Conservation (phyloP, 768 basidiomycete species). For the Cubamyces sp. region DNA sequence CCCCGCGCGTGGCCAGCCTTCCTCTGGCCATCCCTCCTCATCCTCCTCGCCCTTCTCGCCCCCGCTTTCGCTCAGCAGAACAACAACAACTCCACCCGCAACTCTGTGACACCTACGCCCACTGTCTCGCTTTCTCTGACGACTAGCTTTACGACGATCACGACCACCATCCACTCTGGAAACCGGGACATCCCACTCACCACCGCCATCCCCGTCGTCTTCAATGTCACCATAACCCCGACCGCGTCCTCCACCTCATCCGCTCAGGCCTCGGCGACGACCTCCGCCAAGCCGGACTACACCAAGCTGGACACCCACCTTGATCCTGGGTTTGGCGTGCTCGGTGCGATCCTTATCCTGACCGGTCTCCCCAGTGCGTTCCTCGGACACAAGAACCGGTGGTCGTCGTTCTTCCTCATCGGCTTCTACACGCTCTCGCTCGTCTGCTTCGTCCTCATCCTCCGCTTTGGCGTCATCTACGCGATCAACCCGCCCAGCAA, state of each 20-base stretch:
- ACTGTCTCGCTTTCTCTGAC: constrained; percentile 57
- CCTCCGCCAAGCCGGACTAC: constrained; percentile 43
- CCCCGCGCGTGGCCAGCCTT: constrained; percentile 19
- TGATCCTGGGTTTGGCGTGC: constrained; percentile 87
- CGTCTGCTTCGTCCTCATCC: constrained; percentile 84
- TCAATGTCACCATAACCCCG: constrained; percentile 64
- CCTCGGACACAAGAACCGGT: constrained; percentile 95
- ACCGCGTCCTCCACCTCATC: constrained; percentile 46
- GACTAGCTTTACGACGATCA: constrained; percentile 54
- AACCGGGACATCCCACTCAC: constrained; percentile 53
- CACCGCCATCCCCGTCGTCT: constrained; percentile 59
- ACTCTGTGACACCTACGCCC: constrained; percentile 35
- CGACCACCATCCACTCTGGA: constrained; percentile 51
- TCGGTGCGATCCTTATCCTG: constrained; percentile 86
- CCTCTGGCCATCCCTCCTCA: constrained; percentile 28
- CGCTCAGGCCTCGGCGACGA: constrained; percentile 44
- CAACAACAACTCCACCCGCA: background rate
- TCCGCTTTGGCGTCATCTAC: constrained; percentile 85
- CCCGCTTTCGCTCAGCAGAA: constrained; percentile 44
- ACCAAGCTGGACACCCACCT: constrained; percentile 62
- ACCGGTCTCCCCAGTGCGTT: constrained; percentile 90
- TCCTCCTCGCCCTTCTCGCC: constrained; percentile 35
- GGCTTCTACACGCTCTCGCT: constrained; percentile 90
- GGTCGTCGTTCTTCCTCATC: constrained; percentile 94
- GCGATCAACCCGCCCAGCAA: constrained; percentile 79